phyloP scores from a whole-genome alignment of 495 filamentous ascomycete genomes.

The Xylaria scruposa region DNA sequence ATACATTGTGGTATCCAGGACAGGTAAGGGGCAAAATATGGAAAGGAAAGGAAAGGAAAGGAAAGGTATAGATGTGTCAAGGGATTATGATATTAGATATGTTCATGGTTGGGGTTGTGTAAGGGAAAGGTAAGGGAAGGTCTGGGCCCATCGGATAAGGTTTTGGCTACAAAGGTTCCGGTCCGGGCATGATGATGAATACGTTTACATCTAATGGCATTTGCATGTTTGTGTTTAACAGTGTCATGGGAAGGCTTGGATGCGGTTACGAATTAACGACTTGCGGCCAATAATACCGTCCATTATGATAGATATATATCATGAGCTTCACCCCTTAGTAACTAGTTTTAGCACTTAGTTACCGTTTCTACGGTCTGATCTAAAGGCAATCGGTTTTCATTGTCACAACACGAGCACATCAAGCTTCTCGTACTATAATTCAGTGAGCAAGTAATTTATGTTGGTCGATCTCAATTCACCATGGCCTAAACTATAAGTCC shows the following conservation, averaged over 20 bases:
- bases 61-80: background rate
- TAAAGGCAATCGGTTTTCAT: background rate
- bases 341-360: background rate
- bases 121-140: background rate
- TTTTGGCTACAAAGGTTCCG: constrained; percentile 5
- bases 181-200: background rate
- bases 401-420: background rate
- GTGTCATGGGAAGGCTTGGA: background rate
- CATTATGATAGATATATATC: constrained; percentile 15
- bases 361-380: background rate
- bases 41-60: background rate
- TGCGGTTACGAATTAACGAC: constrained; percentile 6
- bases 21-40: background rate
- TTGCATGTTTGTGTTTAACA: background rate
- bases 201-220: constrained; percentile 13
- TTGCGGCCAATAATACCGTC: constrained; percentile 1
- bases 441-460: background rate
- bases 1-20: background rate
- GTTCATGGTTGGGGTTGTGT: background rate
- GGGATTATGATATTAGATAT: background rate
- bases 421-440: background rate
- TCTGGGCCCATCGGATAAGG: constrained; percentile 2
- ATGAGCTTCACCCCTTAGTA: background rate
- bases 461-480: background rate
- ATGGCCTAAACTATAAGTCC: background rate